Evolutionary conservation across 495 filamentous ascomycete species (phyloP).

Genomic region (Lophium mytilinum): DNA sequence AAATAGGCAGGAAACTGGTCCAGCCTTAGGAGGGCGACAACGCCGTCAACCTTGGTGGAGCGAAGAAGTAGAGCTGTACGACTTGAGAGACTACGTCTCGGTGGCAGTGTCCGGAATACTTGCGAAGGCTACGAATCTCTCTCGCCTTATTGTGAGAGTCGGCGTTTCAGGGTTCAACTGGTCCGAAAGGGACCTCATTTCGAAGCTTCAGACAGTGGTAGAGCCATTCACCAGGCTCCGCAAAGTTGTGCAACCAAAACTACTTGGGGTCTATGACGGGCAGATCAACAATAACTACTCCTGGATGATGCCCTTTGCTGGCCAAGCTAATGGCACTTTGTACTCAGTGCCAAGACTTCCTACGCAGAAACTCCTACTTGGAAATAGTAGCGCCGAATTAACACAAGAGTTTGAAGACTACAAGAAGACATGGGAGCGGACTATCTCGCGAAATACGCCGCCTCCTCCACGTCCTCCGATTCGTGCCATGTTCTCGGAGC

Average conservation of each 20-base stretch:
- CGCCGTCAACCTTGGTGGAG: slow-evolving; percentile 6
- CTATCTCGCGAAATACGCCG: background rate
- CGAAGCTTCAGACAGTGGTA: slow-evolving; percentile 10
- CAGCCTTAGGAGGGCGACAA: background rate
- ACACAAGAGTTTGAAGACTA: slow-evolving; percentile 7
- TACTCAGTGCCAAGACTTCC: slow-evolving; percentile 15
- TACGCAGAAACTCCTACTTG: background rate
- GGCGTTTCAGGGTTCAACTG: slow-evolving; percentile 15
- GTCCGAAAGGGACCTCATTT: slow-evolving; percentile 10
- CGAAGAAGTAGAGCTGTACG: slow-evolving; percentile 26
- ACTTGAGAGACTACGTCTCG: slow-evolving; percentile 21
- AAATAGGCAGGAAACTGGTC: slow-evolving; percentile 1
- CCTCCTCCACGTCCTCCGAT: slow-evolving; percentile 11
- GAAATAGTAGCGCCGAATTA: background rate
- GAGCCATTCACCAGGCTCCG: slow-evolving; percentile 21
- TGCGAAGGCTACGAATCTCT: slow-evolving; percentile 12
- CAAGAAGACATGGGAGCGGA: slow-evolving; percentile 11
- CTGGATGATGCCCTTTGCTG: background rate
- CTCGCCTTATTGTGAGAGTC: slow-evolving; percentile 14
- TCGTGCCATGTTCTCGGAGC: slow-evolving; percentile 16
- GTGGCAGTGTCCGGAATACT: slow-evolving; percentile 17
- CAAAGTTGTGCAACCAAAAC: slow-evolving; percentile 14
- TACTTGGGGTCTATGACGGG: slow-evolving; percentile 12
- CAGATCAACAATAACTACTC: background rate
- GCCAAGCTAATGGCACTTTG: background rate